Conservation (phyloP, 192 early-diverging fungal genomes). For the Podila horticola region DNA sequence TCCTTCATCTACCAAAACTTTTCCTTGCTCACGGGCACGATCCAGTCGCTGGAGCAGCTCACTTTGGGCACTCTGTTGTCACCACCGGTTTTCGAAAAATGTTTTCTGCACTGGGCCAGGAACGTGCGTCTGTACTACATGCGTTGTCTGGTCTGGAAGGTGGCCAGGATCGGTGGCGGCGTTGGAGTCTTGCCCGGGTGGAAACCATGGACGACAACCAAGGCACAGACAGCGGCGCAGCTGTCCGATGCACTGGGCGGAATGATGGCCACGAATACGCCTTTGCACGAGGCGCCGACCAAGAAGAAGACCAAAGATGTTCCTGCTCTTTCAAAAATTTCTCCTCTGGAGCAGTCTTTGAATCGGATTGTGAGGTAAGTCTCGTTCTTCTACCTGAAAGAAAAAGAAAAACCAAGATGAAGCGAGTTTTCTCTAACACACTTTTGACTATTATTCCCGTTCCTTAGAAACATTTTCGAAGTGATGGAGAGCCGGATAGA, state of each 20-base stretch:
- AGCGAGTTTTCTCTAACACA: too few relatives aligned
- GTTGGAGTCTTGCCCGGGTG: constrained; percentile 43
- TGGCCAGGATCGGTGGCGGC: constrained; percentile 51
- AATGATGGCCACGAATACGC: constrained; percentile 18
- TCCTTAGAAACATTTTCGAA: constrained; percentile 45
- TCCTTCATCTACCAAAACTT: constrained; percentile 63
- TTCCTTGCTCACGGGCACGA: constrained; percentile 52
- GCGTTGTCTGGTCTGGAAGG: constrained; percentile 56
- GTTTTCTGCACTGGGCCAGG: constrained; percentile 61
- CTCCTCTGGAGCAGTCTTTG: constrained; percentile 20
- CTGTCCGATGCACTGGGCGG: constrained; percentile 7
- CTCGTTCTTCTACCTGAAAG: background rate
- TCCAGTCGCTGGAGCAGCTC: constrained; percentile 47
- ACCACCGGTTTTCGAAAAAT: constrained; percentile 55
- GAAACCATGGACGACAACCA: constrained; percentile 18
- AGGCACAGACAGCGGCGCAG: background rate
- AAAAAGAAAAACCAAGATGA: background rate
- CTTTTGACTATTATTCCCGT: background rate
- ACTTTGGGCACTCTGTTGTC: constrained; percentile 46
- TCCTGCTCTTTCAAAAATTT: background rate
- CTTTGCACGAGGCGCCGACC: background rate
- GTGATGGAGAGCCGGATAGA: constrained; percentile 50
- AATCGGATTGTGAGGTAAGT: constrained; percentile 33
- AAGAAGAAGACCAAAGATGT: constrained; percentile 30
- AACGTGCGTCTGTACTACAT: constrained; percentile 63